Percentiles rank a stretch among this genome's conserved stretches.
Conservation (phyloP, 169 alveolate species). For the Plasmodium coatneyi region DNA sequence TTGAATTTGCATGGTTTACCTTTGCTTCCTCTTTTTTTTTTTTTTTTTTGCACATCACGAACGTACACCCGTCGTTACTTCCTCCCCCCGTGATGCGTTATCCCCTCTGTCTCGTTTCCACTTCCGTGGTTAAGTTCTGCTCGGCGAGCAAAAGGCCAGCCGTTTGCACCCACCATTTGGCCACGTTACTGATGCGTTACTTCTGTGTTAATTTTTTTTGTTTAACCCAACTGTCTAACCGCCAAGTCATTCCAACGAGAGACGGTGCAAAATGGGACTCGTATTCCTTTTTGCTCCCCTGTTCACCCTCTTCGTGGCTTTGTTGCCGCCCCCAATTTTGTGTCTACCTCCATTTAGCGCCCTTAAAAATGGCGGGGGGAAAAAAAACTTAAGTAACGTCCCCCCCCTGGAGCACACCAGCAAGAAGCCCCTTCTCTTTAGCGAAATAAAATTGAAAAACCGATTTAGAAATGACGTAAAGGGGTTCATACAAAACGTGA, state of each 20-base stretch:
- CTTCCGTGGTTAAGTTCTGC: not conserved
- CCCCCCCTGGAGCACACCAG: not conserved
- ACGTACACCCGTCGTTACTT: not conserved
- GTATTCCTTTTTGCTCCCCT: not conserved
- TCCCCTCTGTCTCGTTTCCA: not conserved
- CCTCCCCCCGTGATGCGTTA: not conserved
- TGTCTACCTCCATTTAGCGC: not conserved
- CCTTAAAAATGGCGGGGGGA: slow-evolving; percentile 36
- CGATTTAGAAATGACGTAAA: slow-evolving; percentile 61
- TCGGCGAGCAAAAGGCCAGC: not conserved
- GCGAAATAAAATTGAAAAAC: slow-evolving; percentile 49
- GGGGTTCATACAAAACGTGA: slow-evolving; percentile 44
- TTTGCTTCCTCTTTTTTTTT: not conserved
- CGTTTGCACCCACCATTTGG: not conserved
- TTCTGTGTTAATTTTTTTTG: not conserved
- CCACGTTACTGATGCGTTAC: not conserved
- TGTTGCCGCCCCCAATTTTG: not conserved
- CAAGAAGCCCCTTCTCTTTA: not conserved
- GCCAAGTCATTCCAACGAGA: not conserved
- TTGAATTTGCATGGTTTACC: not conserved
- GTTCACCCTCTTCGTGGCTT: not conserved
- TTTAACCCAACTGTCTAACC: not conserved
- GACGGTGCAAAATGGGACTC: not conserved
- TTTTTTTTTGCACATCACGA: no score
- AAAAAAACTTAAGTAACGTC: not conserved